A percentile compares a stretch with the other conserved stretches of the same genome.
Evolutionary conservation across 768 basidiomycete species (phyloP).

Genomic region (Boletus patriciae): DNA sequence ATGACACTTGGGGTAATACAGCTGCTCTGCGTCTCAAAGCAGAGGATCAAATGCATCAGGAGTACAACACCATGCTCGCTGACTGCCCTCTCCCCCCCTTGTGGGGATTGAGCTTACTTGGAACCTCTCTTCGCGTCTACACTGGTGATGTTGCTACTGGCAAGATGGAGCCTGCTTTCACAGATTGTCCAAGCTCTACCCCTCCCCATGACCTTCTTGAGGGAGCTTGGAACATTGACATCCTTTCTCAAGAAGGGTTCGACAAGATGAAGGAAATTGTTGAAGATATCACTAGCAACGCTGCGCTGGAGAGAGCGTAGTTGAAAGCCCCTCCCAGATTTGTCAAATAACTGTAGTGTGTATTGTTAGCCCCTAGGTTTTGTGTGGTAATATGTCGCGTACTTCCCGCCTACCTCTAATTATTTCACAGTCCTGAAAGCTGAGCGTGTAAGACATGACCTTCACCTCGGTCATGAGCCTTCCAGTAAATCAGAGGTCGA

Average conservation of each 20-base stretch:
- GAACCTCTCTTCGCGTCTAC: not conserved
- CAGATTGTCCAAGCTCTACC: not conserved
- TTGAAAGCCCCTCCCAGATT: no score
- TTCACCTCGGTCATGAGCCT: no score
- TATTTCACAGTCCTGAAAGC: no score
- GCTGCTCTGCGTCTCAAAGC: not conserved
- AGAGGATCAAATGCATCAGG: not conserved
- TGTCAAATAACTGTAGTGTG: no score
- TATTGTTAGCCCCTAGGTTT: no score
- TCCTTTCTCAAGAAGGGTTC: not conserved
- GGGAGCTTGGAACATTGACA: not conserved
- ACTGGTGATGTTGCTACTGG: not conserved
- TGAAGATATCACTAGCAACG: not conserved
- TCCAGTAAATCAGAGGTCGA: no score
- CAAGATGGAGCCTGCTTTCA: not conserved
- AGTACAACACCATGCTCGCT: not conserved
- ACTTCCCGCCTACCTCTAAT: no score
- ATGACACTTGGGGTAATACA: not conserved
- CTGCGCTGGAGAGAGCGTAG: not conserved
- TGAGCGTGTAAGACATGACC: no score
- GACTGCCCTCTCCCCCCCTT: not conserved
- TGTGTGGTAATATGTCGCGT: no score
- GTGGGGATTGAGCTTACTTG: not conserved
- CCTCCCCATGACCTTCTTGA: not conserved
- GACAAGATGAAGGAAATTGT: not conserved